phyloP scores from a whole-genome alignment of 2,329 filamentous ascomycete genomes.

The Onygenales sp. region DNA sequence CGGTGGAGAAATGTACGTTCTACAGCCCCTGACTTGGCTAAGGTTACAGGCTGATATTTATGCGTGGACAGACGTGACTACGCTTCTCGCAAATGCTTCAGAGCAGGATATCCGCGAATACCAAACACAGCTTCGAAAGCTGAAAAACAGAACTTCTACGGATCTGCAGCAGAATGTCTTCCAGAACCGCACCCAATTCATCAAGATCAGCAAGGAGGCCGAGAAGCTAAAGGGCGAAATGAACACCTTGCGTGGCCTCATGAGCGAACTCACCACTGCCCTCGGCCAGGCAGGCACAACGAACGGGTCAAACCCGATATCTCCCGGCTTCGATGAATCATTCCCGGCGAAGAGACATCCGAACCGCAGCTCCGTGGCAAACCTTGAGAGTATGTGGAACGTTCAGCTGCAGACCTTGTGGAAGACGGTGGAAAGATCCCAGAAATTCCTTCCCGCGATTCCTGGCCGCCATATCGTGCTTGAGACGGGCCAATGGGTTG shows the following conservation, averaged over 20 bases:
- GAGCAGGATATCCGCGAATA: slow-evolving; percentile 80
- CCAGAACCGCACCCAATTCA: slow-evolving; percentile 95
- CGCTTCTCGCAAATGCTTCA: slow-evolving; percentile 70
- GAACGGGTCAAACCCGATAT: slow-evolving; percentile 46
- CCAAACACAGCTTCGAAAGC: slow-evolving; percentile 62
- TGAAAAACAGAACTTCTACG: slow-evolving; percentile 67
- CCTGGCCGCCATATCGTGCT: slow-evolving; percentile 88
- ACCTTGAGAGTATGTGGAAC: slow-evolving; percentile 59
- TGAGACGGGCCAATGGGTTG: slow-evolving; percentile 88
- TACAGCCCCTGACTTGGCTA: background rate
- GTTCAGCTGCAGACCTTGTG: slow-evolving; percentile 70
- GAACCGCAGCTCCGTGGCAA: slow-evolving; percentile 82
- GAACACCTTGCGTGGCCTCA: slow-evolving; percentile 78
- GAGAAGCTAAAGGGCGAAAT: slow-evolving; percentile 97
- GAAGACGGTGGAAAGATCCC: slow-evolving; percentile 95
- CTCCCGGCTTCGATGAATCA: slow-evolving; percentile 43
- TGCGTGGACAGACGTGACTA: slow-evolving; percentile 37
- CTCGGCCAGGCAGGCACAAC: slow-evolving; percentile 35
- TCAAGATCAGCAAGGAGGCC: slow-evolving; percentile 98
- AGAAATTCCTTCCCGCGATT: slow-evolving; percentile 88
- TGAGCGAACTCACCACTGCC: slow-evolving; percentile 82
- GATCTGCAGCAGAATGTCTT: slow-evolving; percentile 93
- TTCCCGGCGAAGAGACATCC: slow-evolving; percentile 47
- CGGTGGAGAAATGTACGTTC: slow-evolving; percentile 64
- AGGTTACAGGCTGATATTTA: background rate